Base-by-base conservation (phyloP, 1,139 yeast species). In the Entelexis paramagnoliae region DNA sequence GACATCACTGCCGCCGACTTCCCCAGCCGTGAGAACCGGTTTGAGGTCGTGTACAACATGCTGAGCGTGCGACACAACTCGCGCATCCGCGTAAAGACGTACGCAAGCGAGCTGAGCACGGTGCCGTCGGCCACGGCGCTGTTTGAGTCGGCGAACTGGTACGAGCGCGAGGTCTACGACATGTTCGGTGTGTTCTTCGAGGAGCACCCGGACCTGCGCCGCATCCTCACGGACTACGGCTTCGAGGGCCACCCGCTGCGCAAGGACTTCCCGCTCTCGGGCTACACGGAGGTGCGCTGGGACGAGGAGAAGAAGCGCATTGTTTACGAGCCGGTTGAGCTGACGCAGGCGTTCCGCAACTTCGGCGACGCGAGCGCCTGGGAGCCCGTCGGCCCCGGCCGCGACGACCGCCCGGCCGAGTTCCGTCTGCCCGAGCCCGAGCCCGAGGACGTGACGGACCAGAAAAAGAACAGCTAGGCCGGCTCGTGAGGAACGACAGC, bases 181-280 rank as follows among this genome's bases (percentile, higher is more conserved):
- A 75, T 85, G 77, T 85, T 77, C 65, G 95, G 95, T 47, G 78
- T 86, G 57, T 85, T 85, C 70, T 86, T 86, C 64, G 91, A 83
- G 67, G 85, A 83, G 56, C 95, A 86, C 68, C 95, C 95, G 11
- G 95, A 86, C 69, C 74, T 86, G 65, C 81, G 95, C 72, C 77
- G 95, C 71, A 84, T 86, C 66, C 77, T 86, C 80, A 86, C 95
- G 50, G 95, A 86, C 70, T 86, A 86, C 68, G 95, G 95, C 34
- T 86, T 86, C 63, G 94, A 84, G 68, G 95, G 95, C 51, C 93
- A 86, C 66, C 95, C 95, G 16, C 76, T 86, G 66, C 79, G 95
- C 69, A 86, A 86, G 69, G 95, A 86, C 69, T 86, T 86, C 83
- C 95, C 95, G 62, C 80, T 91, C 46, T 83, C 94, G 46, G 95